Evolutionary conservation across 1,284 basidiomycete species (phyloP), one percentile per base, ranked within the genome.

Genomic region (Cyathus pygmaeus): DNA sequence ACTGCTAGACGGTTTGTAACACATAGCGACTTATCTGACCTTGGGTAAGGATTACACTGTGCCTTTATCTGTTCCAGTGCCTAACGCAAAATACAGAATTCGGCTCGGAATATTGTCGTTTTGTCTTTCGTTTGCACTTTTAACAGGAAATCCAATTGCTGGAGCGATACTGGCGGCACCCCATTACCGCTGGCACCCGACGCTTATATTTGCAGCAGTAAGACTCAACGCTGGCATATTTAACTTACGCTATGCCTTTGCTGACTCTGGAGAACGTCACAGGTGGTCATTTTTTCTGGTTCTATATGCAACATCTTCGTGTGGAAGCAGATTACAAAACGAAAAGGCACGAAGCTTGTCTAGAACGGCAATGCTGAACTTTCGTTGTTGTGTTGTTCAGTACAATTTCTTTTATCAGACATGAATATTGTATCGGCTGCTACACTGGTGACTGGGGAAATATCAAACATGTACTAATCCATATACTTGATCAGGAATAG

Each of bases 101-200:
- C 76, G 82, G 21, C 79, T 84, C 41, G 81, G 81, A 15, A 65
- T 83, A 27, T 63, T 79, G 5, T 80, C 79, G 7, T 81, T 81
- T 55, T 60, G 69, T 19, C 66, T 82, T 31, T 73, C 79, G n/a
- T 77, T 84, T 59, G 77, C 81, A 1, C 59, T 81, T 44, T 71
- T 85, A 30, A 82, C 80, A 4, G 84, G 83, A 1, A 83, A 80
- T 59, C 84, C 84, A 2, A 78, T 86, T 47, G 79, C 79, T 26
- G 84, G 84, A 11, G 82, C 81, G 4, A 64, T 85, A 15, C 68
- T 85, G 23, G 73, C 74, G 9, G 69, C 73, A 21, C 72, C 79
- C 2, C 59, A 69, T 3, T 83, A 80, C 60, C 64, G 69, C 23
- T 85, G 83, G 83, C 75, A 74, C 60, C 70, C 73, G 36, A 79